Evolutionary conservation across 495 filamentous ascomycete species (phyloP), one percentile per base, ranked within the genome.

Genomic region (Hypoxylon crocopeplum): DNA sequence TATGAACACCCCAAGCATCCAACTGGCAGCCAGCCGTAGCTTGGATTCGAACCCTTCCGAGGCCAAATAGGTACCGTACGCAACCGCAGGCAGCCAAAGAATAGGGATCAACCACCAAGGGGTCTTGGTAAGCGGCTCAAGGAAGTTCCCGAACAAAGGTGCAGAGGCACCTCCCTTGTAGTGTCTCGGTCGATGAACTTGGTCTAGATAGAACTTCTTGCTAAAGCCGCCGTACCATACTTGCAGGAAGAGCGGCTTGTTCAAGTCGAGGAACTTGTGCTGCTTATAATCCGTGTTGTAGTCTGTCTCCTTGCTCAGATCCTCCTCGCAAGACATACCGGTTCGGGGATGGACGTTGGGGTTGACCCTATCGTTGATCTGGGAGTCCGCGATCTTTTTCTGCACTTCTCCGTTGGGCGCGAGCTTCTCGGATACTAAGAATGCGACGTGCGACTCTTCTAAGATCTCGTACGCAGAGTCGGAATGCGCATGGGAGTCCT

Each of bases 61-160:
- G 7, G 89, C 90, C 12, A 90, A 34, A 48, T 79, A 84, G n/a
- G 87, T 82, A 12, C 89, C 91, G 68, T 91, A 96, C 11, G 76
- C 62, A n/a, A 94, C 82, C 8, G 75, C 78, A 15, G 95, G 95
- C n/a, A 93, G 68, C 95, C 95, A 99, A 7, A 96, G 34, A 0
- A 82, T 77, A 8, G 95, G 95, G 11, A 98, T 81, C 37, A 94
- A 69, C 84, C 87, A 98, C 92, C 93, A 98, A 5, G 93, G 83
- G 6, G 95, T 98, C 77, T 92, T 89, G 72, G 88, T 91, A 20
- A 99, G 77, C 5, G 95, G 95, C 74, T 99, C 95, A 8, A 99
- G 81, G 75, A 98, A 94, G 74, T 99, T 99, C 34, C 95, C 95
- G 74, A 99, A 99, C 22, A 99, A 73, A 5, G 94, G 95, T 24